Evolutionary conservation across 805 yeast species (phyloP), one percentile per base, ranked within the genome.

Genomic region (Saturnispora mendoncae): DNA sequence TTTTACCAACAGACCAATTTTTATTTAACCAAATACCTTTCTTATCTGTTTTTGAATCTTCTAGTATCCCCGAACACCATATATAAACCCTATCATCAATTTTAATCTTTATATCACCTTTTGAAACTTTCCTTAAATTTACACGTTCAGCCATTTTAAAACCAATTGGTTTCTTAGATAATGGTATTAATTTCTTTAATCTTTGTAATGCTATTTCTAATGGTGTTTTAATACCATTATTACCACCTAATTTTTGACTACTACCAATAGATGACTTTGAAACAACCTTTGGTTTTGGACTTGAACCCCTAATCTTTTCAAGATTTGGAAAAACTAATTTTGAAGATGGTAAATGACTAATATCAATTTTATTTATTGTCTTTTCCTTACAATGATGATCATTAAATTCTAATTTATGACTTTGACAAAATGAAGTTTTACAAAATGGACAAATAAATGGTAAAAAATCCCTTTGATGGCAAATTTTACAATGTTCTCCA

Each of bases 1-100:
- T 68, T 41, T 76, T 58, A 1, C 84, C 84, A 25, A 76, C 68
- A 0, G 78, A 73, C 81, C 82, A 77, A 23, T 66, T 58, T 43
- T 67, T 71, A 14, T 74, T 73, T 12, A 76, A 68, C 54, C 53
- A 78, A 15, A 75, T 51, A 1, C 70, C 47, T 6, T 34, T 33
- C 28, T 24, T 41, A 14, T 44, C 29, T 24, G 35, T 19, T 32
- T 12, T 19, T 19, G 24, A 23, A 7, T 20, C 17, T 4, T 32
- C 35, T 24, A 18, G 13, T 6, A 32, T 20, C 6, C 19, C 12
- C 6, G 6, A 15, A 19, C 69, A 65, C 71, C 73, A 70, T 12
- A 74, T 55, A 48, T 75, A 72, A 1, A 76, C 56, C 31, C 81
- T 52, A 48, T 76, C 78, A 1, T 58, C 47, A 0, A 44, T 47